phyloP scores from a whole-genome alignment of 495 filamentous ascomycete species.

The Penicillium angulare region DNA sequence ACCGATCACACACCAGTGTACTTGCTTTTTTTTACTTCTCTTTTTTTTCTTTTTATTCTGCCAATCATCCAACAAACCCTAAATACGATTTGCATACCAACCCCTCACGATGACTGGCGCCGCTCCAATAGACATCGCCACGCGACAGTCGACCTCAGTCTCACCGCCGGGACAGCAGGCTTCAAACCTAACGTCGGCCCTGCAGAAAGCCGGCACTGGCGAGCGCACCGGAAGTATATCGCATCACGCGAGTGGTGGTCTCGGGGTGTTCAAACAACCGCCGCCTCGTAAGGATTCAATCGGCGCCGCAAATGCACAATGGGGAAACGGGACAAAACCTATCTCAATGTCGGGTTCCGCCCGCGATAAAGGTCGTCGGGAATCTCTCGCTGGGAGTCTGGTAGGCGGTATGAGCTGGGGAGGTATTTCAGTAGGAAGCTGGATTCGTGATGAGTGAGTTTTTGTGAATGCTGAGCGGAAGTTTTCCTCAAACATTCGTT shows the following conservation, averaged over 20 bases:
- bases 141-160: slow-evolving; percentile 56
- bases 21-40: slow-evolving; percentile 21
- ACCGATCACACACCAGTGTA: slow-evolving; percentile 1
- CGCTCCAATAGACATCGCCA: slow-evolving; percentile 65
- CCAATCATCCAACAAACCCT: not conserved
- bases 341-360: slow-evolving; percentile 79
- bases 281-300: slow-evolving; percentile 70
- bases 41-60: not conserved
- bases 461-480: too few relatives aligned
- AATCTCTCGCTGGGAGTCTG: slow-evolving; percentile 83
- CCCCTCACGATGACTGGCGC: slow-evolving; percentile 51
- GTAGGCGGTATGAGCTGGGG: slow-evolving; percentile 97
- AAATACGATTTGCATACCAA: slow-evolving; percentile 1
- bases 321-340: slow-evolving; percentile 76
- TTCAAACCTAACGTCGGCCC: slow-evolving; percentile 61
- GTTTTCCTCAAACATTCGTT: too few relatives aligned
- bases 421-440: slow-evolving; percentile 92
- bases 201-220: slow-evolving; percentile 48
- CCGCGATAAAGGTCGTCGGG: slow-evolving; percentile 72
- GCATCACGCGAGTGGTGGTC: slow-evolving; percentile 42
- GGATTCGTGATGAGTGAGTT: slow-evolving; percentile 97
- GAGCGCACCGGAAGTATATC: slow-evolving; percentile 42
- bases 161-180: slow-evolving; percentile 60
- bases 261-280: slow-evolving; percentile 59
- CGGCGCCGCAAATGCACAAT: slow-evolving; percentile 50